Conservation (phyloP, 257 asterid species). For the Gentiana dahurica region DNA sequence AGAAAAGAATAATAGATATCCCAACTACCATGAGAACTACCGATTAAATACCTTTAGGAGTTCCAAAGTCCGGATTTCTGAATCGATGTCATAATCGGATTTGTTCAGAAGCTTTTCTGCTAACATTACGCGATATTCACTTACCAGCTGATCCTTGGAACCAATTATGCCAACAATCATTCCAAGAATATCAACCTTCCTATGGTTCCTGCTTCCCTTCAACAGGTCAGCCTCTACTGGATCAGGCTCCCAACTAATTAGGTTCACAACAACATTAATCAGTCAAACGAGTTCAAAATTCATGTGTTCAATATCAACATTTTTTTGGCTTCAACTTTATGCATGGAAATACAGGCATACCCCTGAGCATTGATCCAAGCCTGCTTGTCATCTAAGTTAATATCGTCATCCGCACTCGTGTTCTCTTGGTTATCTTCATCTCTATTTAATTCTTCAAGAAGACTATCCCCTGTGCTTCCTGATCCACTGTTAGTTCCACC, state of each 20-base stretch:
- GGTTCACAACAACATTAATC: slow-evolving; percentile 14
- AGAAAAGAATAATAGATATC: no score
- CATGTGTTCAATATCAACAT: neutral
- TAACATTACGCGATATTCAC: slow-evolving; percentile 95
- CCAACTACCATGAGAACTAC: neutral
- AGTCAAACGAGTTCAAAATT: slow-evolving; percentile 6
- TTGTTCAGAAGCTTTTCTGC: slow-evolving; percentile 97
- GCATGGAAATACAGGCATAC: slow-evolving; percentile 21
- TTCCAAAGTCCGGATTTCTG: slow-evolving; percentile 88
- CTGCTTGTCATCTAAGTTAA: slow-evolving; percentile 75
- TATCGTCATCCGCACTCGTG: slow-evolving; percentile 57
- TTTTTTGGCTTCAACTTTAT: slow-evolving; percentile 1
- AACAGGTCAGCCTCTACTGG: slow-evolving; percentile 91
- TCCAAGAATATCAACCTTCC: slow-evolving; percentile 94
- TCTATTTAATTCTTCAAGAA: slow-evolving; percentile 91
- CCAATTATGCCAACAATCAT: slow-evolving; percentile 95
- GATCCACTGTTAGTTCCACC: slow-evolving; percentile 73
- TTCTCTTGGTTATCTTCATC: slow-evolving; percentile 95
- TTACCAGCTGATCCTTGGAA: slow-evolving; percentile 95
- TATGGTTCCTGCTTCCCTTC: slow-evolving; percentile 68
- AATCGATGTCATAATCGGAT: slow-evolving; percentile 88
- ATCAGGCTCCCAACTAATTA: slow-evolving; percentile 93
- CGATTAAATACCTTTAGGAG: slow-evolving; percentile 68
- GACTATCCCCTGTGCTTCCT: slow-evolving; percentile 84
- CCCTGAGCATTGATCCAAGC: slow-evolving; percentile 88